These are phyloP conservation scores for Exophiala bonariae DNA, from an alignment of 2,329 filamentous ascomycete species.

Conservation along the genomic window DNA sequence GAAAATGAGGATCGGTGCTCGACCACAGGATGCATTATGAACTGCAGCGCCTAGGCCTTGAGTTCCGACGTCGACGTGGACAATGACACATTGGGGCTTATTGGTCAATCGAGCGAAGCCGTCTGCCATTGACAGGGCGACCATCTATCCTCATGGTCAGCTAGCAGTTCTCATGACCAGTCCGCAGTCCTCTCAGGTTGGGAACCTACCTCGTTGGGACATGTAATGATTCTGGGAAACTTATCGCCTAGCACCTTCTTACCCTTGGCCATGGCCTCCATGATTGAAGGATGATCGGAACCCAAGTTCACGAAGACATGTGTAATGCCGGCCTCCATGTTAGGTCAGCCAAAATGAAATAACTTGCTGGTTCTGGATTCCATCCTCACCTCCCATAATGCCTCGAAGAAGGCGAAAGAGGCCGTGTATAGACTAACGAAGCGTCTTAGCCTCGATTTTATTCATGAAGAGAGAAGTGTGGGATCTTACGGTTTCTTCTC, in stretches of 20 bases:
- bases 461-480: not conserved
- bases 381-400: constrained; percentile 69
- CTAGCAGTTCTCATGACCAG: too few relatives aligned
- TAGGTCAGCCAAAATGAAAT: constrained; percentile 13
- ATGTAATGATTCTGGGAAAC: constrained; percentile 75
- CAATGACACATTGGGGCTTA: constrained; percentile 73
- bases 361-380: not conserved
- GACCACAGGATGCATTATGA: constrained; percentile 74
- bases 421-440: constrained; percentile 57
- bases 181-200: not conserved
- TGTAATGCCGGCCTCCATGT: constrained; percentile 47
- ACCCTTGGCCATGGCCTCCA: constrained; percentile 78
- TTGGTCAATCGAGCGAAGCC: constrained; percentile 73
- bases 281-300: constrained; percentile 69
- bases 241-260: constrained; percentile 64
- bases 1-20: constrained; percentile 74
- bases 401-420: constrained; percentile 80
- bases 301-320: constrained; percentile 56
- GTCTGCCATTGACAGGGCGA: constrained; percentile 81
- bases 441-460: constrained; percentile 5
- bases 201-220: constrained; percentile 68
- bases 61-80: constrained; percentile 80
- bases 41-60: constrained; percentile 76
- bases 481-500: constrained; percentile 9
- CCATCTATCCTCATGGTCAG: constrained; percentile 59